Evolutionary conservation across 305 asterid species (phyloP), one percentile per base, ranked within the genome.

Genomic region (Fraxinus xanthoxyloides): DNA sequence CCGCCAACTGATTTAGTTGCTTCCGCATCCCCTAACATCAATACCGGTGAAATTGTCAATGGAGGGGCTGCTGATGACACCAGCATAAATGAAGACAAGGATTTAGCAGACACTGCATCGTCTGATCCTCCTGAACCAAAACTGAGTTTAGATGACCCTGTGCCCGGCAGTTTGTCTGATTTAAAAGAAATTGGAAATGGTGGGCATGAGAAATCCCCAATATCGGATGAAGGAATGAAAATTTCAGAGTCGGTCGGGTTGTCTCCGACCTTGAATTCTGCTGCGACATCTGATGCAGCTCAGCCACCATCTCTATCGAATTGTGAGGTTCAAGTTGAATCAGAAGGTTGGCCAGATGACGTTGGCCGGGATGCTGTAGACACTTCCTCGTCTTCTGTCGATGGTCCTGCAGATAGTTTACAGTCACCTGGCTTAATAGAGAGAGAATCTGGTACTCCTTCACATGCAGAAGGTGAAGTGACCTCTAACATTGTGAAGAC

Each of bases 161-260:
- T 74, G 34, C 81, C 83, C 2, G 78, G 79, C 77, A 59, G 82
- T 82, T 82, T 77, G 78, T 77, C 86, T 0, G 91, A 87, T 72
- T 43, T 72, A 31, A 56, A 56, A 56, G 26, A 56, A 56, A 56
- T 56, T 56, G 84, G 81, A 78, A 76, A 81, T 12, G 77, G 80
- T 78, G 91, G 83, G 48, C 32, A 86, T 61, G 90, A 85, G 61
- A 94, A 93, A 75, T 88, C 91, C 72, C 81, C 91, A 17, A 97
- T 92, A 80, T 86, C 89, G 93, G 92, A 88, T 7, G 91, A 92
- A 85, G 90, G 94, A 89, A 89, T 92, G 82, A 97, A 89, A 59
- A 89, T 77, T 86, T 89, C 93, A 31, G 91, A 83, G 77, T 79
- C 89, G 4, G 84, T 81, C 74, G 88, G 84, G 80, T 56, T 83